Conservation (phyloP, 192 early-diverging fungal species). For the Podila horticola region DNA sequence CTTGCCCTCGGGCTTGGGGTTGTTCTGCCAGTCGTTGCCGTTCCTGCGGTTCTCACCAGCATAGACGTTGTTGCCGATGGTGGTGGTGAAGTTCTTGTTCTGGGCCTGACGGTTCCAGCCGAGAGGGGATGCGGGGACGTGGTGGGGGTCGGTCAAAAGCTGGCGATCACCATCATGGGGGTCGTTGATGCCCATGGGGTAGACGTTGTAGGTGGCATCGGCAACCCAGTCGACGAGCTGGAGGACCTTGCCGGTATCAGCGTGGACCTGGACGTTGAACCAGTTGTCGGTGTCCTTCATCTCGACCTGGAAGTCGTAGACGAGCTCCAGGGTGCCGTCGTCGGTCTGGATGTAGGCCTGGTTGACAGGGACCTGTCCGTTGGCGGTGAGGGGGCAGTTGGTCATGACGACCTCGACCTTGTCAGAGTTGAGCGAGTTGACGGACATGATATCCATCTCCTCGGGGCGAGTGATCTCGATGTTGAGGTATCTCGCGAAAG, state of each 20-base stretch:
- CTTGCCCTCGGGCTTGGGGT: constrained; percentile 78
- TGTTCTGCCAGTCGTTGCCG: constrained; percentile 75
- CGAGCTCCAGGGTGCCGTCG: constrained; percentile 66
- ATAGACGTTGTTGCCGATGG: constrained; percentile 93
- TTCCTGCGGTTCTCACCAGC: constrained; percentile 87
- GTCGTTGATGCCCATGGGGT: constrained; percentile 82
- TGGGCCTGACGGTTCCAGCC: constrained; percentile 81
- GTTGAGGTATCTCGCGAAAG: constrained; percentile 69
- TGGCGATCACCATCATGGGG: constrained; percentile 73
- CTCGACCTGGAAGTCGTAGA: constrained; percentile 87
- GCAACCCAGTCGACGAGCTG: constrained; percentile 89
- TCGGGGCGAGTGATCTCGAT: constrained; percentile 59
- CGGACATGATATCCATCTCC: constrained; percentile 52
- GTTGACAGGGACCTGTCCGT: constrained; percentile 64
- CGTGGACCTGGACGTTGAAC: constrained; percentile 78
- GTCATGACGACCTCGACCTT: constrained; percentile 52
- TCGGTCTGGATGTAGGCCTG: constrained; percentile 74
- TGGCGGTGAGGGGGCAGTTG: constrained; percentile 63
- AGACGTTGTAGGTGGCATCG: constrained; percentile 83
- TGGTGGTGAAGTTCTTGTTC: constrained; percentile 70
- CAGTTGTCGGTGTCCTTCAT: constrained; percentile 79
- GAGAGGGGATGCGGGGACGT: constrained; percentile 65
- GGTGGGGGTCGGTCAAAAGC: constrained; percentile 63
- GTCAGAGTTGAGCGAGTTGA: constrained; percentile 41
- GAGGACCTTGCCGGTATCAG: constrained; percentile 68